Percentiles rank a stretch among this genome's conserved stretches.
phyloP scores from a whole-genome alignment of 202 grass and related monocot genomes.

The Setaria viridis region DNA sequence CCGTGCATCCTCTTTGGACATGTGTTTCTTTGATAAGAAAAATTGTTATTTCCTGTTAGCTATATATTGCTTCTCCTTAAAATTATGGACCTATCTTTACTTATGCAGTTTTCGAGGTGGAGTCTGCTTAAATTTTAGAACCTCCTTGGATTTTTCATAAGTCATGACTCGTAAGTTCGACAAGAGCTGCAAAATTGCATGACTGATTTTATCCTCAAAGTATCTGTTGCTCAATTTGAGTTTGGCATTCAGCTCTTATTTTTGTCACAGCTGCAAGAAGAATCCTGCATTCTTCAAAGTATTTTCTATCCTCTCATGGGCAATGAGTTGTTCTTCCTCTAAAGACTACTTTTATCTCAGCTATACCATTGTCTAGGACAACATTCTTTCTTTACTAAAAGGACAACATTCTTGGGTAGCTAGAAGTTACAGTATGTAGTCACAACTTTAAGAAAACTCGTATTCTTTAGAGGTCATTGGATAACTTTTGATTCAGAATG shows the following conservation, averaged over 20 bases:
- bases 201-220: background rate
- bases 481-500: slow-evolving; percentile 37
- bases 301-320: slow-evolving; percentile 27
- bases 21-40: slow-evolving; percentile 22
- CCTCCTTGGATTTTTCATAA: background rate
- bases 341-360: slow-evolving; percentile 31
- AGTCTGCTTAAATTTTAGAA: slow-evolving; percentile 26
- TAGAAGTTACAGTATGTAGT: slow-evolving; percentile 30
- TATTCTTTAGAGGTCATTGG: slow-evolving; percentile 39
- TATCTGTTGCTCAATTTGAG: slow-evolving; percentile 10
- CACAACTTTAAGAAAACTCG: slow-evolving; percentile 42
- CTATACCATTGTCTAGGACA: slow-evolving; percentile 31
- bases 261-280: slow-evolving; percentile 26
- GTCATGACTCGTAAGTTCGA: background rate
- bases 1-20: slow-evolving; percentile 25
- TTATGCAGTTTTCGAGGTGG: background rate
- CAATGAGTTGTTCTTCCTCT: background rate
- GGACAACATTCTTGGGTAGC: slow-evolving; percentile 39
- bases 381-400: slow-evolving; percentile 33
- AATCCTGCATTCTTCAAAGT: slow-evolving; percentile 37
- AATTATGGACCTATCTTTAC: slow-evolving; percentile 3
- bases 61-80: background rate
- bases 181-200: slow-evolving; percentile 21
- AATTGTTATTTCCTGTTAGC: slow-evolving; percentile 11
- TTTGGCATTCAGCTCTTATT: slow-evolving; percentile 42